Base-by-base conservation (phyloP, 306 rosid species). In the Albizia julibrissin region DNA sequence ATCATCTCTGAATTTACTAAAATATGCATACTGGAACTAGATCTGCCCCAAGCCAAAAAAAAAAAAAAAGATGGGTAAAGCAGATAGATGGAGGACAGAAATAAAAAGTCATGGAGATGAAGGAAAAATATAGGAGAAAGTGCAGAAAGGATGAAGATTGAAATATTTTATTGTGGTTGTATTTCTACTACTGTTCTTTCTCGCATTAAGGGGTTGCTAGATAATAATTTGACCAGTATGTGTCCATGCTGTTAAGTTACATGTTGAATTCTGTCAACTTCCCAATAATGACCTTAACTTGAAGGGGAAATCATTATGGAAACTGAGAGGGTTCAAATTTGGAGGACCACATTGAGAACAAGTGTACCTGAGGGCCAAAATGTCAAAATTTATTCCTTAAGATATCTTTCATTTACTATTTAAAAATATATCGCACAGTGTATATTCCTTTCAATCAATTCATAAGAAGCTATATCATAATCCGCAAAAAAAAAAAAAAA, bases 1-100 rank as follows among this genome's bases (percentile, higher is more conserved):
- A 70, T 19, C 61, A 68, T 78, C 31, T 50, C 78, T 66, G 79
- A 81, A 56, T 78, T 44, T 54, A 73, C 46, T 54, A 80, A 54
- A 49, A 46, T 42, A 81, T 76, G 82, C 85, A 80, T 14, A 42
- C 56, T 34, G 64, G 44, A 24, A n/a, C 46, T 76, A 10, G 15
- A 59, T 59, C 64, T 72, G 49, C 27, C 62, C 62, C 26, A 21
- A 21, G 27, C 58, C 0, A 1, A 16, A 37, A 33, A 29, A 47
- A 40, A 40, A 61, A 69, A 39, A 37, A 39, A 10, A 1, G 33
- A n/a, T 19, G 15, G 47, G 27, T 37, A 68, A 68, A 37, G 27
- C 3, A 34, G 27, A 39, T 39, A 37, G 29, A 37, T 9, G 46
- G n/a, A 67, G 12, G 10, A 69, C 10, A 21, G 50, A 69, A 21